Conservation (phyloP, 139 green algal species). For the Nannochloris sp. region DNA sequence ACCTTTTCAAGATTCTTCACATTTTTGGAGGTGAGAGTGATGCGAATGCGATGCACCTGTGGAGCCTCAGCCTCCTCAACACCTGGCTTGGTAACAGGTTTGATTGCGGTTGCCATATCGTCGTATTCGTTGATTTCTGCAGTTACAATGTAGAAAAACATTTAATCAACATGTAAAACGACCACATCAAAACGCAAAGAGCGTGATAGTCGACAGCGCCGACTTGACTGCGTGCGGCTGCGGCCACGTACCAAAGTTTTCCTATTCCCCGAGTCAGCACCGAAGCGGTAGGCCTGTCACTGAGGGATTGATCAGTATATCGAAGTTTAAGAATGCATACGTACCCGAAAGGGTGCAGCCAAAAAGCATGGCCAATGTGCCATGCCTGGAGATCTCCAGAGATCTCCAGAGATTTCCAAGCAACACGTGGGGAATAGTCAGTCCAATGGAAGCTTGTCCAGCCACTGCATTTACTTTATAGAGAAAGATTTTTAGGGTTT, state of each 20-base stretch:
- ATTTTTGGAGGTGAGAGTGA: constrained; percentile 95
- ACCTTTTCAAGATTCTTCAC: constrained; percentile 98
- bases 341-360: not conserved
- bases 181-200: too few relatives aligned
- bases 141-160: too few relatives aligned
- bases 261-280: constrained; percentile 31
- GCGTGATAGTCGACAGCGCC: too few relatives aligned
- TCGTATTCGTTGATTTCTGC: not conserved
- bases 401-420: too few relatives aligned
- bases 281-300: constrained; percentile 22
- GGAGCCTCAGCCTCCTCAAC: constrained; percentile 61
- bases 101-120: constrained; percentile 36
- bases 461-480: too few relatives aligned
- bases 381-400: too few relatives aligned
- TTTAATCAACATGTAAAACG: too few relatives aligned
- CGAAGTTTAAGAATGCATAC: not conserved
- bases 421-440: too few relatives aligned
- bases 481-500: too few relatives aligned
- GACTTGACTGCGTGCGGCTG: too few relatives aligned
- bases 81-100: constrained; percentile 44
- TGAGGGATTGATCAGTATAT: constrained; percentile 15
- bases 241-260: constrained; percentile 11
- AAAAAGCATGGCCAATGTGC: not conserved
- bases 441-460: too few relatives aligned
- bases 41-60: constrained; percentile 87